Base-by-base conservation (phyloP, 352 stramenopile genomes). In the Pythium periplocum region DNA sequence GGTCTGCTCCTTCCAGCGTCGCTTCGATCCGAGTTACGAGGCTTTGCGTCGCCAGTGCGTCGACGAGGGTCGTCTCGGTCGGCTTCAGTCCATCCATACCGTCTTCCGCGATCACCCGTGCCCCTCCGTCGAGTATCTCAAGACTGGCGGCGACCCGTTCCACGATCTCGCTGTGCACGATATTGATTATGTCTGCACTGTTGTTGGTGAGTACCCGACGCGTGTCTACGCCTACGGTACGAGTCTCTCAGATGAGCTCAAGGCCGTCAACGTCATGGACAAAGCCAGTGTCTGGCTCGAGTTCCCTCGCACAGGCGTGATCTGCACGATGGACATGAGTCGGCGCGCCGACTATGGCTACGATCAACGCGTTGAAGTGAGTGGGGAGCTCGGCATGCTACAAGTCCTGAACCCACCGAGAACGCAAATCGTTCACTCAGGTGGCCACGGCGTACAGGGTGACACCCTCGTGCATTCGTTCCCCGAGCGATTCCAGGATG, bases 321-420 rank as follows among this genome's bases (percentile, higher is more conserved):
- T 96, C n/a, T 93, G 87, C 43, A 96, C 86, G 3, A 87, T 97
- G 62, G 83, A 92, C 38, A 58, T 97, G 17, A 96, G 81, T 57
- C 80, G 90, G 6, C 83, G 70, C 46, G 80, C 89, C 3, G 71
- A 77, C 43, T 97, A 96, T 56, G 91, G 91, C 38, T 98, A 98
- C 62, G 91, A 98, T 71, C 91, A 98, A 62, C 83, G 91, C 41
- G 85, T 93, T 55, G 91, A 98, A 68, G 72, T 98, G 11, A 81
- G 83, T 45, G 87, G 87, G 2, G 78, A 86, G 52, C 42, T 57
- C 38, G 83, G 83, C 34, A 87, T 89, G 78, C 56, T 89, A 6
- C 75, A 91, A 36, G 77, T 87, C 32, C 59, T 76, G 6, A 97
- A 97, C 54, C 66, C 79, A 26, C 59, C 66, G 12, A 81, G 83